Conservation (phyloP, 2,329 filamentous ascomycete species). For the Cordyceps cicadae region DNA sequence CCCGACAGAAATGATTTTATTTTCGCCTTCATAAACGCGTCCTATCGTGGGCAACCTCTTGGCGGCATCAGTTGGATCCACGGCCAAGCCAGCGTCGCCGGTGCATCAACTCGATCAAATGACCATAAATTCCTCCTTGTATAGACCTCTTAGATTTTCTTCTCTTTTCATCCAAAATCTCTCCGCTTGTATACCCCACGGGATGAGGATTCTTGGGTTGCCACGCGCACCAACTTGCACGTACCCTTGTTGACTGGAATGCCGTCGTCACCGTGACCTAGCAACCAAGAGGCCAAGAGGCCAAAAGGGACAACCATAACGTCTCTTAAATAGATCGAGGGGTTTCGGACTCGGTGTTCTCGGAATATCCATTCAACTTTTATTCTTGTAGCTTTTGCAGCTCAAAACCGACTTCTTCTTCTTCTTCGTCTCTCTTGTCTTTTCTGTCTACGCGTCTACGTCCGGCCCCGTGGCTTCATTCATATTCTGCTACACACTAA, state of each 20-base stretch:
- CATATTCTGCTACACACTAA: background rate
- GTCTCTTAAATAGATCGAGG: slow-evolving; percentile 16
- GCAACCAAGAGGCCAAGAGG: background rate
- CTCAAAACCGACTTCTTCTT: background rate
- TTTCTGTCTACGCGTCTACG: background rate
- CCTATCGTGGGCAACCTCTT: background rate
- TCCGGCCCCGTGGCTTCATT: background rate
- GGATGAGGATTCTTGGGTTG: background rate
- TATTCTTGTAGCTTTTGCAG: background rate
- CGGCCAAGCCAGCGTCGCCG: background rate
- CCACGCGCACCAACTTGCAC: background rate
- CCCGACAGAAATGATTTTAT: background rate
- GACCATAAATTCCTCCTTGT: background rate
- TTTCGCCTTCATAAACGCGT: background rate
- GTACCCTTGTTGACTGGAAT: slow-evolving; percentile 20
- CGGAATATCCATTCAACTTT: background rate
- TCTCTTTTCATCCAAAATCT: background rate
- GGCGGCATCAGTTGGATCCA: no score
- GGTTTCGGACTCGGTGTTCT: background rate
- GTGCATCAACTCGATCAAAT: background rate
- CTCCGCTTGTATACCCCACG: background rate
- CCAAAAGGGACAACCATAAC: slow-evolving; percentile 1
- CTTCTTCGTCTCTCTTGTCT: background rate
- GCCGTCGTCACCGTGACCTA: slow-evolving; percentile 24
- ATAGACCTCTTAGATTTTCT: background rate